Evolutionary conservation across 768 basidiomycete genomes (phyloP), one percentile per base, ranked within the genome.

Genomic region (Leccinum sublutescens): DNA sequence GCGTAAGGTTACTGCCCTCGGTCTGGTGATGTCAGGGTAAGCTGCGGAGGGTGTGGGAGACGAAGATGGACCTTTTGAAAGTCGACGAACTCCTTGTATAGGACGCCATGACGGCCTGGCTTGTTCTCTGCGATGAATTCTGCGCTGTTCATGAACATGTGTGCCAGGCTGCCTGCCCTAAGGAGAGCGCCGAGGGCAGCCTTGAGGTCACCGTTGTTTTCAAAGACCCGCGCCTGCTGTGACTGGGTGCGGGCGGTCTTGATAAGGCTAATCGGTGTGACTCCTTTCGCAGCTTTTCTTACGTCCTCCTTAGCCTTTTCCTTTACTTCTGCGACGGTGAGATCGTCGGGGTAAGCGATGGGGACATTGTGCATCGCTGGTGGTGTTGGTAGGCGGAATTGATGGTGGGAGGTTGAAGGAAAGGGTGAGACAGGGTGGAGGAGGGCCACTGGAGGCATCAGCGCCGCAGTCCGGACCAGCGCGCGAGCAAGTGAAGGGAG

Each of bases 71-170:
- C 90, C 77, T 83, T 79, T 65, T 85, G 78, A 60, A 91, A 89
- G 23, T 85, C 83, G 47, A 77, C 65, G 56, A 89, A 80, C 64
- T 89, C 88, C 72, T 81, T 85, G 72, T 80, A 80, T 50, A 90
- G 70, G 36, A 80, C 74, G 15, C 85, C 84, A 58, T 78, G 78
- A 60, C 80, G 82, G 45, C 79, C 81, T 38, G 75, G 76, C 50
- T 71, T 69, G 64, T 79, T 80, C 60, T 83, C 83, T 21, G 75
- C 67, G 56, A 71, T 74, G 69, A 85, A 84, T 65, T 89, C 88
- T 9, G 78, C 59, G 15, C 83, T 82, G 50, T 85, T 81, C 77
- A 88, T 81, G 49, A 84, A 78, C 73, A 83, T 79, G 62, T 79
- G 78, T 0, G 81, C 76, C 3, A 90, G 76, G 23, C 77, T 80